Base-by-base conservation (phyloP, 1,284 basidiomycete genomes). In the Puccinia novopanici region DNA sequence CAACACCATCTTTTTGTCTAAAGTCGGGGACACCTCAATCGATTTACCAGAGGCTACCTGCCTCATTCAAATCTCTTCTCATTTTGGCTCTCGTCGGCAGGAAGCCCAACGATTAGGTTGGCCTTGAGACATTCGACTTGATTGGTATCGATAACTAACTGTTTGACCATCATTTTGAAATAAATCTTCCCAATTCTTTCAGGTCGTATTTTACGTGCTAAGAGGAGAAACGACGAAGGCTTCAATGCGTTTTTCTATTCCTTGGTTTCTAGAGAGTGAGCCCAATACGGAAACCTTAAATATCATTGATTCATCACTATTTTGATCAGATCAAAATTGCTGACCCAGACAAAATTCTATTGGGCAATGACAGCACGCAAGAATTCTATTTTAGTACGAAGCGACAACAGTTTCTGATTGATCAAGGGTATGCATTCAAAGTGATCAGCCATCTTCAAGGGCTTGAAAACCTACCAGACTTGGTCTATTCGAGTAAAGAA, bases 181-280 rank as follows among this genome's bases (percentile, higher is more conserved):
- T 19, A 13, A 61, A 63, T 57, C 10, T 55, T 27, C n/a, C 37
- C 48, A 48, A 42, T 52, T 54, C 42, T 22, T 80, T 34, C 82
- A 93, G 93, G 94, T 37, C 93, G 95, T 74, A 99, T 99, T 84
- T 88, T 99, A 76, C 91, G 97, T 82, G 97, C 97, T 12, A 99
- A 99, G 87, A 90, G 97, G 78, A 89, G 97, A 83, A 99, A 99
- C 85, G 97, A 99, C 85, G 97, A 99, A 86, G 97, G 97, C 0
- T 99, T 99, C 88, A 99, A 99, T 84, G 97, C 97, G 17, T 99
- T 99, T 87, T 99, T 99, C 88, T 99, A 99, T 87, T 98, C 95
- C 48, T 90, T 99, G 42, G 97, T 99, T 61, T 97, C 94, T 54
- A 98, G 97, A 86, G 96, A 99, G 83, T 84, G 40, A 70, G 82